Percentiles rank a stretch among this genome's conserved stretches.
phyloP scores from a whole-genome alignment of 306 rosid genomes.

The Fragaria vesca region DNA sequence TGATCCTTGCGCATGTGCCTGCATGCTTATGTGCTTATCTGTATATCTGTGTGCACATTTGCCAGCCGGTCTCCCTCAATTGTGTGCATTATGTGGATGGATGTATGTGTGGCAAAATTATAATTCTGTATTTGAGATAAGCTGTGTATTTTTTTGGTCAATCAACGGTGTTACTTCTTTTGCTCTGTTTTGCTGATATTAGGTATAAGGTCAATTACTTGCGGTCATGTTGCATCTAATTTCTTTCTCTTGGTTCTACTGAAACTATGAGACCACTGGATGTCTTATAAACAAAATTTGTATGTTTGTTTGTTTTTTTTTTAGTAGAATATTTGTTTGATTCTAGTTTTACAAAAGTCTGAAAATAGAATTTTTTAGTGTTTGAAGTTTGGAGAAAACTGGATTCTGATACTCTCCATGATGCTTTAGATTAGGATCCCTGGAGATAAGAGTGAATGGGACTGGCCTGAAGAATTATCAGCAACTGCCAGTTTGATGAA shows the following conservation, averaged over 20 bases:
- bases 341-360: neutral
- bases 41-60: neutral
- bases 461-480: conserved; percentile 73
- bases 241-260: neutral
- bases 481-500: conserved; percentile 45
- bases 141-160: neutral
- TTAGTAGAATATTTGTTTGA: neutral
- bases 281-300: neutral
- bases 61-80: neutral
- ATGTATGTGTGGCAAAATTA: neutral
- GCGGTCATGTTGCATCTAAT: neutral
- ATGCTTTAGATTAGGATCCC: conserved; percentile 84
- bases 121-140: neutral
- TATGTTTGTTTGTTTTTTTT: too few relatives aligned
- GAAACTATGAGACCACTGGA: conserved; percentile 5
- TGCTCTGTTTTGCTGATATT: neutral
- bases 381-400: conserved; percentile 66
- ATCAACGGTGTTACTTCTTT: neutral
- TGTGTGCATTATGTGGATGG: neutral
- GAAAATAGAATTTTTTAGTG: conserved; percentile 13
- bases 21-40: neutral
- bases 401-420: conserved; percentile 73
- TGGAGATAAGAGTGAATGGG: conserved; percentile 68
- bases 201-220: neutral
- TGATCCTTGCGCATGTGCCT: neutral